These are phyloP conservation scores for Selaginella moellendorffii DNA, from an alignment of 75 land plant genomes.

Conservation along the genomic window DNA sequence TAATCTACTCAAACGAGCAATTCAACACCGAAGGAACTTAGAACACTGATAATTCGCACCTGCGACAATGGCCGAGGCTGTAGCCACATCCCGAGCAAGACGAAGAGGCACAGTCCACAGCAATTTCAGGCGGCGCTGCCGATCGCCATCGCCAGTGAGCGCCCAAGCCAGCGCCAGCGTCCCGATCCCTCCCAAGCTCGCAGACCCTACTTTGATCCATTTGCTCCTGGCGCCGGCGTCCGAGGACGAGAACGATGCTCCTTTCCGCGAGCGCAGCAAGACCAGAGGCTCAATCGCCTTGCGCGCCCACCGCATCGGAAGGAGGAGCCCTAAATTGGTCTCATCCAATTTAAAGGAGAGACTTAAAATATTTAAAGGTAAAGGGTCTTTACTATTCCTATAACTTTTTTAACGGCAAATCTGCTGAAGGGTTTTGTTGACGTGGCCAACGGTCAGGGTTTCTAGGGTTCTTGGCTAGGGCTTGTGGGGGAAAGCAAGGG, in stretches of 20 bases:
- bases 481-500: no score
- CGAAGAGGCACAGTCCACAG: conserved; percentile 45
- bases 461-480: not conserved
- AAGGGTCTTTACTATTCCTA: no score
- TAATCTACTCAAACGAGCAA: conserved; percentile 47
- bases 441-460: not conserved
- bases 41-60: conserved; percentile 31
- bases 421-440: not conserved
- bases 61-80: conserved; percentile 42
- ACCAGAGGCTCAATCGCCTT: not conserved
- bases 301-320: not conserved
- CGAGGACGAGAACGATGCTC: not conserved
- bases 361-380: no score
- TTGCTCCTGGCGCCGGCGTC: not conserved
- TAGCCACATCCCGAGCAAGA: conserved; percentile 38
- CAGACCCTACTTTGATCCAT: not conserved
- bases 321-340: no score
- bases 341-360: no score
- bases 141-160: not conserved
- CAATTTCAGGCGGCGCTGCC: not conserved
- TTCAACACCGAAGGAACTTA: no score
- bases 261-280: no score
- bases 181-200: not conserved
- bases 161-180: not conserved
- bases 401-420: no score